Conservation (phyloP, 257 asterid genomes). For the Coffea canephora region DNA sequence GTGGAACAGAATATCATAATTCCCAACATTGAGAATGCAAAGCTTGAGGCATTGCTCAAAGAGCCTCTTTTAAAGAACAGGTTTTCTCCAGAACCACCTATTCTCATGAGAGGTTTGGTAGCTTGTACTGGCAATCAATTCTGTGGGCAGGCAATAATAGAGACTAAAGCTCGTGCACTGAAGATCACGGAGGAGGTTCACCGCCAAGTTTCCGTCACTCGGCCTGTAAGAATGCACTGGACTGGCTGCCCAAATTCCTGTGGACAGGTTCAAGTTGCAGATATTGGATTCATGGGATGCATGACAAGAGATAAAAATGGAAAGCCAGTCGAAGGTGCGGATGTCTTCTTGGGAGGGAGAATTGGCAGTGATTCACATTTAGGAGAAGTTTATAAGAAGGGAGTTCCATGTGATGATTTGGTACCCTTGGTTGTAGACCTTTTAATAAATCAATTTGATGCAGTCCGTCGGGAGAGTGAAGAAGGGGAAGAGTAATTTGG, state of each 20-base stretch:
- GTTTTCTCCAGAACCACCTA: constrained; percentile 71
- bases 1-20: constrained; percentile 91
- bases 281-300: constrained; percentile 98
- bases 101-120: constrained; percentile 79
- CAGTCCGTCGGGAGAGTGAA: constrained; percentile 61
- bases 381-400: constrained; percentile 81
- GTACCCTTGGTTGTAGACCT: constrained; percentile 78
- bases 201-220: constrained; percentile 55
- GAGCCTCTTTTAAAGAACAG: constrained; percentile 58
- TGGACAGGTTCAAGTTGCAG: constrained; percentile 95
- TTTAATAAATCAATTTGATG: constrained; percentile 75
- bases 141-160: constrained; percentile 95
- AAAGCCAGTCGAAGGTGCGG: constrained; percentile 82
- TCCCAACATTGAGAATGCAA: constrained; percentile 67
- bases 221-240: constrained; percentile 96
- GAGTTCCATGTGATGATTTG: constrained; percentile 87
- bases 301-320: constrained; percentile 62
- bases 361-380: constrained; percentile 92
- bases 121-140: constrained; percentile 98
- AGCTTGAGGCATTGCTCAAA: constrained; percentile 47
- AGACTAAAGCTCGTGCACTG: constrained; percentile 76
- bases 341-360: constrained; percentile 80
- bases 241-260: constrained; percentile 94
- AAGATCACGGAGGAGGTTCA: constrained; percentile 79
- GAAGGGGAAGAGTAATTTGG: constrained; percentile 56